These are phyloP conservation scores for Avena sativa DNA, from an alignment of 176 grass and related monocot species.

Conservation along the genomic window DNA sequence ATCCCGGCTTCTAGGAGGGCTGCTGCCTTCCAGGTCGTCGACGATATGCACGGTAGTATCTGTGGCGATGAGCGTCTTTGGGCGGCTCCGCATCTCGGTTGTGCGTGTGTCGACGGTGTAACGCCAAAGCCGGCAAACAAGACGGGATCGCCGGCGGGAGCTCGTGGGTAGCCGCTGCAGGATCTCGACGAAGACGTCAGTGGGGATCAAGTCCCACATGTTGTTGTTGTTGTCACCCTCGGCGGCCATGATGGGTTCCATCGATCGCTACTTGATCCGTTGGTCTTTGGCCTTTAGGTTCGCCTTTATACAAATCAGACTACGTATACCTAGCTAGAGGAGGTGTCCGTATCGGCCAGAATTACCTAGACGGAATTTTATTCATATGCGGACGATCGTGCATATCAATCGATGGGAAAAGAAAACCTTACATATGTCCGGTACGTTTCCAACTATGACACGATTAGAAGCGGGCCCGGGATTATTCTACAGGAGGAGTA, in stretches of 20 bases:
- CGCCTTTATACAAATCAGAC: no score
- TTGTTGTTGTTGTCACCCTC: no score
- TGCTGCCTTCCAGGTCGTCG: background rate
- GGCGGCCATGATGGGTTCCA: no score
- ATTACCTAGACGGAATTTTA: no score
- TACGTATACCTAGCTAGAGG: no score
- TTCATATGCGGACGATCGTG: no score
- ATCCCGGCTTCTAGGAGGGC: background rate
- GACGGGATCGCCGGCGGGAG: background rate
- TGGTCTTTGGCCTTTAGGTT: background rate
- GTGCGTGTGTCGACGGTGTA: constrained; percentile 16
- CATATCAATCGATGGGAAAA: no score
- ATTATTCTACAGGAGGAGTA: no score
- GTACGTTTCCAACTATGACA: no score
- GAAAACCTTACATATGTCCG: no score
- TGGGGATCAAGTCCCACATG: background rate
- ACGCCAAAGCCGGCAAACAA: constrained; percentile 30
- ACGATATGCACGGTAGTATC: background rate
- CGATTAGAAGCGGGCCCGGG: no score
- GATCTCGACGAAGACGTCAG: constrained; percentile 2
- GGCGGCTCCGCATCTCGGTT: background rate
- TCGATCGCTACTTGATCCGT: background rate
- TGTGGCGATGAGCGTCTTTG: background rate
- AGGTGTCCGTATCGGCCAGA: no score
- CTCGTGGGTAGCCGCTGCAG: background rate